These are phyloP conservation scores for Colletotrichum sp. DNA, from an alignment of 2,329 filamentous ascomycete species.

Conservation along the genomic window DNA sequence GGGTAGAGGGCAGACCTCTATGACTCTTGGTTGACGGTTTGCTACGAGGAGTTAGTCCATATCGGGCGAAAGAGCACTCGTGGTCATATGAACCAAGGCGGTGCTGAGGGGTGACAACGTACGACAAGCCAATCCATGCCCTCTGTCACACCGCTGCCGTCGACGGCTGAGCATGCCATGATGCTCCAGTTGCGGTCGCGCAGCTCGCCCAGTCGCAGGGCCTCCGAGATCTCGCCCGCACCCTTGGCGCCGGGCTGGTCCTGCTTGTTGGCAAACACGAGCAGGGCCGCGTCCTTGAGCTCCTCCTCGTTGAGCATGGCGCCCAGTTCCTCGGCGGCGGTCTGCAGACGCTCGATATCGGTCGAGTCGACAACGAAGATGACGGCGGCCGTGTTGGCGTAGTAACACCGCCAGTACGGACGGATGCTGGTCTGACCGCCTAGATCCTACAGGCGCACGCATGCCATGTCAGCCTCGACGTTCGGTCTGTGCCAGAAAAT, in stretches of 20 bases:
- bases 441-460: slow-evolving; percentile 66
- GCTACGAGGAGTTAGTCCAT: slow-evolving; percentile 15
- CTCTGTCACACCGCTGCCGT: slow-evolving; percentile 91
- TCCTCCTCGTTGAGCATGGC: slow-evolving; percentile 99
- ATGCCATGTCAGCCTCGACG: slow-evolving; percentile 24
- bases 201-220: slow-evolving; percentile 85
- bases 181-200: slow-evolving; percentile 99
- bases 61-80: background rate
- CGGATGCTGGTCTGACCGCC: slow-evolving; percentile 98
- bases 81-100: background rate
- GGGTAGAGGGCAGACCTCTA: background rate
- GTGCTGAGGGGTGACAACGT: slow-evolving; percentile 33
- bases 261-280: slow-evolving; percentile 99
- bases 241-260: slow-evolving; percentile 97
- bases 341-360: slow-evolving; percentile 93
- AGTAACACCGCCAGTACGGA: slow-evolving; percentile 99
- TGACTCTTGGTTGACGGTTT: slow-evolving; percentile 30
- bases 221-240: slow-evolving; percentile 95
- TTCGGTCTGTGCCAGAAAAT: background rate
- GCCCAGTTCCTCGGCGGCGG: slow-evolving; percentile 88
- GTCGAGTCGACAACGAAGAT: slow-evolving; percentile 99
- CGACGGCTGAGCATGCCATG: slow-evolving; percentile 94
- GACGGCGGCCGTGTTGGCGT: slow-evolving; percentile 96
- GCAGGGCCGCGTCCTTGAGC: slow-evolving; percentile 85
- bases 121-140: slow-evolving; percentile 99